Evolutionary conservation across 768 basidiomycete species (phyloP).

Genomic region (Trametes sanguinea): DNA sequence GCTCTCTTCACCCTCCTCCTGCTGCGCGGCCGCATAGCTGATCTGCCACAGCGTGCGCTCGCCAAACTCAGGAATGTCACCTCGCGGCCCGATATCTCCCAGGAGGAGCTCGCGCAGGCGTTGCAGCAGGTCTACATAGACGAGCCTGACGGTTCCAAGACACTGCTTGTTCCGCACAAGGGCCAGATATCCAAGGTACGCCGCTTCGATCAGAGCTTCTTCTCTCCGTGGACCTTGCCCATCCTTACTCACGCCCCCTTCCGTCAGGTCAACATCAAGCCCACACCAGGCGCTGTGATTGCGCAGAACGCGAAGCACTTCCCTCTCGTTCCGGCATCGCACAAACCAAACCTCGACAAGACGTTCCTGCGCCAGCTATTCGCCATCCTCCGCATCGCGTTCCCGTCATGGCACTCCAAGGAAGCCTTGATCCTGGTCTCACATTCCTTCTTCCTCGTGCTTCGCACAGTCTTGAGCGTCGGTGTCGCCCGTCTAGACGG

Average conservation of each 20-base stretch:
- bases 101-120: conserved; percentile 47
- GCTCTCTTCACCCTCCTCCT: conserved; percentile 50
- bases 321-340: conserved; percentile 49
- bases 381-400: conserved; percentile 73
- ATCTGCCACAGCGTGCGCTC: conserved; percentile 37
- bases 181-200: conserved; percentile 65
- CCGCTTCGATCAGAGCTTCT: neutral
- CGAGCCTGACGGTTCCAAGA: conserved; percentile 58
- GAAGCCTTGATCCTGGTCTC: conserved; percentile 73
- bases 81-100: conserved; percentile 15
- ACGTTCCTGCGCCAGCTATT: conserved; percentile 72
- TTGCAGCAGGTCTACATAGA: conserved; percentile 66
- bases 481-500: conserved; percentile 89
- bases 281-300: conserved; percentile 53
- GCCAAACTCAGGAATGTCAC: conserved; percentile 32
- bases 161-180: conserved; percentile 66
- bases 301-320: conserved; percentile 58
- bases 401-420: conserved; percentile 62
- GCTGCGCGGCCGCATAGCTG: conserved; percentile 47
- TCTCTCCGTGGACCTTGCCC: neutral
- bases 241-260: neutral
- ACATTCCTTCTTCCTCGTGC: conserved; percentile 84
- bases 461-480: conserved; percentile 85
- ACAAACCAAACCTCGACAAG: conserved; percentile 68
- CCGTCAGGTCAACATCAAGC: conserved; percentile 26